Conservation (phyloP, 495 filamentous ascomycete species). For the Trichocladium uniseriatum region DNA sequence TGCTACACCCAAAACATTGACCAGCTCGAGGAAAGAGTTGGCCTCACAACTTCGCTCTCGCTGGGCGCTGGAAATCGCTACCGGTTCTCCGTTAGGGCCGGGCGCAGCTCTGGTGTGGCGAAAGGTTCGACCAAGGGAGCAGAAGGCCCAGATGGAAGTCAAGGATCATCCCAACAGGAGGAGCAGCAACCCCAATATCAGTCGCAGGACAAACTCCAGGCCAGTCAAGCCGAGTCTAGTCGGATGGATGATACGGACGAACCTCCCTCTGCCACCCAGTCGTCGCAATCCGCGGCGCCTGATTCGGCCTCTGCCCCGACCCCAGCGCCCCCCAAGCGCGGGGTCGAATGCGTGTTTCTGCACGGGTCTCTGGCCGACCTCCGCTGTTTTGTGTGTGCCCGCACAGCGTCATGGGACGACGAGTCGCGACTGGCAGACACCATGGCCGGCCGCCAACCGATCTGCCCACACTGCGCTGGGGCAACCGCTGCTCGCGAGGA, state of each 20-base stretch:
- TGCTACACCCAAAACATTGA: conserved; percentile 71
- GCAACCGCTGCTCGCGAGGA: conserved; percentile 48
- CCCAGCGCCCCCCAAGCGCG: conserved; percentile 28
- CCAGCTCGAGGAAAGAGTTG: conserved; percentile 55
- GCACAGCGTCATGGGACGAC: conserved; percentile 51
- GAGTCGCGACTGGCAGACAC: conserved; percentile 38
- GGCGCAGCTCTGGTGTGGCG: conserved; percentile 9
- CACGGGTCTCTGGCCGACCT: conserved; percentile 54
- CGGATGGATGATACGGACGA: not conserved
- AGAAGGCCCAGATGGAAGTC: conserved; percentile 23
- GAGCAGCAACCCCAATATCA: not conserved
- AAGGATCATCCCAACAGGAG: conserved; percentile 7
- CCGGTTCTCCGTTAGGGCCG: conserved; percentile 28
- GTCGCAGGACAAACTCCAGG: not conserved
- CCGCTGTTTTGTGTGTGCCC: conserved; percentile 54
- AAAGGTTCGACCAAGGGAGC: conserved; percentile 9
- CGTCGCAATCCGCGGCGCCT: not conserved
- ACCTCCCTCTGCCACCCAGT: not conserved
- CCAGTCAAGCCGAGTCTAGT: not conserved
- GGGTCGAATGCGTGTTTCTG: conserved; percentile 55
- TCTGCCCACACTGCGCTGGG: conserved; percentile 50
- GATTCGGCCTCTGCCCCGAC: not conserved
- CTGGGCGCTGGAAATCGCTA: conserved; percentile 48
- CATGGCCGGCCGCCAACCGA: conserved; percentile 49
- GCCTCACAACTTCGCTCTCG: conserved; percentile 44